Percentiles rank a stretch among this genome's conserved stretches.
These are phyloP conservation scores for Anastatica hierochuntica DNA, from an alignment of 345 rosid genomes.

Conservation along the genomic window DNA sequence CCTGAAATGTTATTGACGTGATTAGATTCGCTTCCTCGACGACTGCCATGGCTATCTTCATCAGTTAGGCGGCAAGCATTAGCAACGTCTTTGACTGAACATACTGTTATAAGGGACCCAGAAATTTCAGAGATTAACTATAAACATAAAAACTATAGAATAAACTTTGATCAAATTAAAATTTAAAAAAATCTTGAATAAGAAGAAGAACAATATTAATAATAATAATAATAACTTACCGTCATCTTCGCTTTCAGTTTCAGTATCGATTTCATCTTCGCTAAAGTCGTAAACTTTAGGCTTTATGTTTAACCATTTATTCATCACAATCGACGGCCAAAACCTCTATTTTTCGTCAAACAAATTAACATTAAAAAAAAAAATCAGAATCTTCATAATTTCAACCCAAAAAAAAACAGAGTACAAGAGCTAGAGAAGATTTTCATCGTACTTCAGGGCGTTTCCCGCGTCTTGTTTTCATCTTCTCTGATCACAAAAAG, in stretches of 20 bases:
- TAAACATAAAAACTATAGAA: neutral
- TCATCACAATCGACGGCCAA: conserved; percentile 94
- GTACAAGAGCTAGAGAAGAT: too few relatives aligned
- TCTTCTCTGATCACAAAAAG: conserved; percentile 14
- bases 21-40: conserved; percentile 23
- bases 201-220: too few relatives aligned
- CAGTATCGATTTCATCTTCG: conserved; percentile 87
- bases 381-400: neutral
- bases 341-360: conserved; percentile 41
- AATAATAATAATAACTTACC: conserved; percentile 29
- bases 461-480: conserved; percentile 55
- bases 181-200: neutral
- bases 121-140: neutral
- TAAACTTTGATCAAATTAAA: neutral
- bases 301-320: conserved; percentile 90
- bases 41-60: conserved; percentile 10
- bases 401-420: neutral
- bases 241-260: conserved; percentile 89
- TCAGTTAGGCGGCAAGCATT: neutral
- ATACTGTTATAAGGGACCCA: conserved; percentile 19
- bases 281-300: conserved; percentile 81
- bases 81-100: conserved; percentile 14
- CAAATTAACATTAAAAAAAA: neutral
- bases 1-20: conserved; percentile 47
- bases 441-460: conserved; percentile 54